Conservation (phyloP, 306 rosid species). For the Acacia melanoxylon region DNA sequence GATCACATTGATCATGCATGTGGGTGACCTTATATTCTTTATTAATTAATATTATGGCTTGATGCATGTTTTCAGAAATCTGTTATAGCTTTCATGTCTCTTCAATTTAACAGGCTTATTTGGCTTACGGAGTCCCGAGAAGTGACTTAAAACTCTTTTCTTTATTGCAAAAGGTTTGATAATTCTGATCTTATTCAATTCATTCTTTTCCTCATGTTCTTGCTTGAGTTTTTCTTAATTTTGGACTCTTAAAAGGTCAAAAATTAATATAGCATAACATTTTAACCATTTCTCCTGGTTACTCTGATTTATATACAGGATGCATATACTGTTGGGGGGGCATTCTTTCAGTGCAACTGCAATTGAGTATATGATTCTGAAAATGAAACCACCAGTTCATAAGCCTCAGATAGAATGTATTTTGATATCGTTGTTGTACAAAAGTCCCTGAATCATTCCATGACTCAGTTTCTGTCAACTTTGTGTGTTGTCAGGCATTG, state of each 20-base stretch:
- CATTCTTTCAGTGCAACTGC: constrained; percentile 74
- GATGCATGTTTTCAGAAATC: background rate
- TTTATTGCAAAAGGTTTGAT: constrained; percentile 71
- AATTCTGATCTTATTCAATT: constrained; percentile 14
- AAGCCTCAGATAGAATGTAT: constrained; percentile 69
- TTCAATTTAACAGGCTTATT: constrained; percentile 57
- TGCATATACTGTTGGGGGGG: constrained; percentile 69
- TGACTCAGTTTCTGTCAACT: background rate
- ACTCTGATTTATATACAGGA: constrained; percentile 40
- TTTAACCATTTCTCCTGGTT: background rate
- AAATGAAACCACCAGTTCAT: constrained; percentile 76
- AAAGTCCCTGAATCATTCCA: background rate
- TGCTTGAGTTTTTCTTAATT: background rate
- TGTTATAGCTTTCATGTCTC: background rate
- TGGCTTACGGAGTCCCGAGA: constrained; percentile 84
- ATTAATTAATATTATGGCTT: background rate
- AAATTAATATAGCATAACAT: background rate
- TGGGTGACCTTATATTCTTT: constrained; percentile 33
- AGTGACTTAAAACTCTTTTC: constrained; percentile 77
- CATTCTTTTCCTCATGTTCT: background rate
- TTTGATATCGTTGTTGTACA: background rate
- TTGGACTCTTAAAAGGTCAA: background rate
- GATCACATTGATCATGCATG: constrained; percentile 79
- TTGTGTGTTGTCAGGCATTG: constrained; percentile 50
- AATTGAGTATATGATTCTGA: constrained; percentile 63